Base-by-base conservation (phyloP, 2,329 filamentous ascomycete genomes). In the Colletotrichum liaoningense region DNA sequence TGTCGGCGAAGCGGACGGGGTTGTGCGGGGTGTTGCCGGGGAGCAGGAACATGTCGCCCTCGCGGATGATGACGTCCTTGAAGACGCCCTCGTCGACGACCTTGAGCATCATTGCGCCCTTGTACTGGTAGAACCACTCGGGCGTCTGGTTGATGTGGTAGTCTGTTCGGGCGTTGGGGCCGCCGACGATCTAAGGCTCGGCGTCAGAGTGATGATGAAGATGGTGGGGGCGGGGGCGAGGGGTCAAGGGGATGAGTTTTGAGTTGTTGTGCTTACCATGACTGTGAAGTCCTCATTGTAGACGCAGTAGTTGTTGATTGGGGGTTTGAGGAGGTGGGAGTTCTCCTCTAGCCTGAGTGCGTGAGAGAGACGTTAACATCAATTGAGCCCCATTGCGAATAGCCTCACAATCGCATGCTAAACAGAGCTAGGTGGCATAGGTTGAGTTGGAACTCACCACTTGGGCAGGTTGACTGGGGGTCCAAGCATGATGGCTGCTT, bases 51-150 rank as follows among this genome's bases (percentile, higher is more conserved):
- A 98, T 93, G 77, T 97, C 95, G 76, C 96, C 96, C 85, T 98
- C 95, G 79, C 92, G 89, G 85, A 98, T 98, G 80, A 95, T 88
- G 76, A 98, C 91, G 84, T 98, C 96, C 76, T 91, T 89, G 84
- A 97, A 97, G 60, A 85, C 73, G 81, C 88, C 82, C 71, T 87
- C 83, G 75, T 98, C 95, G 75, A 98, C 94, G 19, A 97, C 93
- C 82, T 97, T 97, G 77, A 99, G 93, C 71, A 97, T 88, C 96
- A 98, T 98, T 77, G 93, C 92, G 77, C 97, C 97, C 79, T 92
- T 92, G 89, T 98, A 92, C 84, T 98, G 96, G 88, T 97, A 98
- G 91, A 98, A 99, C 93, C 95, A 98, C 84, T 98, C 97, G 14
- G 97, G 92, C 0, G 96, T 98, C 79, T 92, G 87, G 88, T 98